Evolutionary conservation across 805 yeast species (phyloP).

Genomic region (Candida sanyiensis): DNA sequence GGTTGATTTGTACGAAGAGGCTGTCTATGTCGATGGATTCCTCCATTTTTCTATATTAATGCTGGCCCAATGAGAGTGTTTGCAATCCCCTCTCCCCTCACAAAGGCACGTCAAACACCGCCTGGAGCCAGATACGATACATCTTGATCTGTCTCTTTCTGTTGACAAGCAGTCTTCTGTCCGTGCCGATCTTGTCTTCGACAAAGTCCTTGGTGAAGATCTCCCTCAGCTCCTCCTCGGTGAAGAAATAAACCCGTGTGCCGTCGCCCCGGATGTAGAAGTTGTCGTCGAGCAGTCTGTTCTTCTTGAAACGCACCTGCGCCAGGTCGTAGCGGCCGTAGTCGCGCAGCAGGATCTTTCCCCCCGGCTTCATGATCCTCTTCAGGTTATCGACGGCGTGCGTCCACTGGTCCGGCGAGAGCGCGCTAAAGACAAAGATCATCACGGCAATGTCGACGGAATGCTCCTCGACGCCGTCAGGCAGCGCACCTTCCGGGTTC

Average conservation of each 20-base stretch:
- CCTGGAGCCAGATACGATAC: conserved; percentile 97
- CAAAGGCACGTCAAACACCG: conserved; percentile 55
- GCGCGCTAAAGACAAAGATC: conserved; percentile 91
- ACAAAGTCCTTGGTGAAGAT: conserved; percentile 62
- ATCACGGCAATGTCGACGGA: conserved; percentile 90
- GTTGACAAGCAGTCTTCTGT: conserved; percentile 84
- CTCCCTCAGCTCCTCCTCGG: conserved; percentile 80
- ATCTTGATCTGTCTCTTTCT: conserved; percentile 88
- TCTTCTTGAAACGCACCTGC: conserved; percentile 87
- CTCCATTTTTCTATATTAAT: conserved; percentile 48
- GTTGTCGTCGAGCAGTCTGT: conserved; percentile 81
- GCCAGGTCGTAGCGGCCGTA: conserved; percentile 96
- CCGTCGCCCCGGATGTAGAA: conserved; percentile 98
- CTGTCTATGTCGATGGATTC: conserved; percentile 59
- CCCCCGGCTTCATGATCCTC: conserved; percentile 86
- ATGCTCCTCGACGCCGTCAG: conserved; percentile 75
- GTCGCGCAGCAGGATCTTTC: conserved; percentile 82
- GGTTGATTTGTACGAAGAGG: conserved; percentile 38
- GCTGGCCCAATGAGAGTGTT: conserved; percentile 20
- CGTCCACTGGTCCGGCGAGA: conserved; percentile 87
- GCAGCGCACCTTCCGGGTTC: conserved; percentile 63
- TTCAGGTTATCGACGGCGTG: conserved; percentile 68
- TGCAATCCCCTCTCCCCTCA: not conserved
- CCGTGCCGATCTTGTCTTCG: conserved; percentile 80
- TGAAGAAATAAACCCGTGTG: conserved; percentile 93